A percentile compares a stretch with the other conserved stretches of the same genome.
Evolutionary conservation across 768 basidiomycete species (phyloP).

Genomic region (Grammothele lineata): DNA sequence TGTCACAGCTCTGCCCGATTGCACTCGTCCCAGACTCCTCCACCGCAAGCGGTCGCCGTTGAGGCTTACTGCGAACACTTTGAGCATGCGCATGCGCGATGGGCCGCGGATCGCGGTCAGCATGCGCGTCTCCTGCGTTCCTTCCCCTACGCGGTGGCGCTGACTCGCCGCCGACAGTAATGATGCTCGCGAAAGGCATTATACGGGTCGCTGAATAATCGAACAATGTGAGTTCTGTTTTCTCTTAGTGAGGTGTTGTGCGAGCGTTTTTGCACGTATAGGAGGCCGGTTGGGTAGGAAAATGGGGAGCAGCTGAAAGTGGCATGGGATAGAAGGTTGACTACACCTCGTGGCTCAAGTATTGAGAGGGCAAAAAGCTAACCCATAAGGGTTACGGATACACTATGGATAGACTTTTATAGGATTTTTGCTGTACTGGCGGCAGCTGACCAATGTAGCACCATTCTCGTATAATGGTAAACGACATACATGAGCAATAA

Average conservation of each 20-base stretch:
- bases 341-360: slow-evolving; percentile 30
- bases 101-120: slow-evolving; percentile 66
- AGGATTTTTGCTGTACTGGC: too few species aligned
- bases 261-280: too few species aligned
- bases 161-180: slow-evolving; percentile 44
- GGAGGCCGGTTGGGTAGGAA: too few species aligned
- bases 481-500: too few species aligned
- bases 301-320: too few species aligned
- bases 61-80: slow-evolving; percentile 60
- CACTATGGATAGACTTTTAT: too few species aligned
- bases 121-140: too few species aligned
- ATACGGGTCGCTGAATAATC: slow-evolving; percentile 40
- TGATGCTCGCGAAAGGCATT: slow-evolving; percentile 62
- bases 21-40: slow-evolving; percentile 31
- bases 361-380: too few species aligned
- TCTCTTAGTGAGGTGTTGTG: background rate
- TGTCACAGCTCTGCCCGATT: slow-evolving; percentile 55
- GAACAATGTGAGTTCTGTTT: slow-evolving; percentile 45
- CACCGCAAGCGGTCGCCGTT: slow-evolving; percentile 41
- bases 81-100: slow-evolving; percentile 55
- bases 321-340: slow-evolving; percentile 18
- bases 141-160: slow-evolving; percentile 5
- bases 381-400: too few species aligned
- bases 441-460: too few species aligned
- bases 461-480: too few species aligned